Evolutionary conservation across 78 protist species (phyloP), one percentile per base, ranked within the genome.

Genomic region (Dictyostelium firmibasis): DNA sequence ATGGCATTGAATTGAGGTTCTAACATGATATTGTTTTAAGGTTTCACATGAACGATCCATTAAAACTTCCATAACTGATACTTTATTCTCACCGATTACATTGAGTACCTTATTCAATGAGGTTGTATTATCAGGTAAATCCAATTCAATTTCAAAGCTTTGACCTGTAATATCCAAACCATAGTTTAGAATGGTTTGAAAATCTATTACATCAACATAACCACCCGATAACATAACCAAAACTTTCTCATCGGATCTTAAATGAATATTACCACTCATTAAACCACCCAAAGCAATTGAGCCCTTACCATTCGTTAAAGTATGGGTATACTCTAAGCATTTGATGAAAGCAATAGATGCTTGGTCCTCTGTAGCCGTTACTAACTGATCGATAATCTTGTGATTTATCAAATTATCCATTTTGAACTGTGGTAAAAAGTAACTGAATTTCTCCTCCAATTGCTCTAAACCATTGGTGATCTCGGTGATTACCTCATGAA

Each of bases 251-350:
- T 86, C 47, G 1, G 79, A 36, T 25, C 60, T 29, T 36, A 84
- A 29, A 31, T 47, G 64, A 29, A 94, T 87, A n/a, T 86, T 81
- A 67, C 97, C 91, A 41, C 85, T 77, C 57, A 84, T 23, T 47
- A 94, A 5, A 53, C 93, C 93, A 76, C 95, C 97, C 67, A 94
- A 72, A 62, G 92, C 93, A 47, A 94, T 83, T n/a, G 97, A 57
- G 57, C 97, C 97, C 11, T 85, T 94, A 27, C 97, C 97, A 74
- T 87, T 91, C 6, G 97, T 87, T 70, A 83, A 20, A 0, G 97
- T 94, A 43, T 87, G 97, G 20, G 97, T 94, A 64, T 94, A 94
- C 77, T 94, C 97, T 27, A 94, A 43, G 57, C 92, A 85, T 36
- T 91, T 85, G 6, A 94, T 81, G 47, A 94, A 94, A 36, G 97